Base-by-base conservation (phyloP, 2,329 filamentous ascomycete species). In the Diplodia sapinea region DNA sequence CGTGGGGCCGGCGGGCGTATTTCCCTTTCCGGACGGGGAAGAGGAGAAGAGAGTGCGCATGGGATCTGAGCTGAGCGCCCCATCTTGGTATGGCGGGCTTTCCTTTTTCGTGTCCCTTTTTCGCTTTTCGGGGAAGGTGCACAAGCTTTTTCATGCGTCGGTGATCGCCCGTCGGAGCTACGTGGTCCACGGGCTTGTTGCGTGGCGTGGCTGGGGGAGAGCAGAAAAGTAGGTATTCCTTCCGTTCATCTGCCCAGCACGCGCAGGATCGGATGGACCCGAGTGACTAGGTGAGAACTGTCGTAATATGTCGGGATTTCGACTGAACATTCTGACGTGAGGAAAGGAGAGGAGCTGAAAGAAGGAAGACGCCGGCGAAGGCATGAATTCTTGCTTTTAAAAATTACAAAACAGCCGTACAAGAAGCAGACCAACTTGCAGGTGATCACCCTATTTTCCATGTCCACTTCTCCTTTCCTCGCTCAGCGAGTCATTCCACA, bases 1-100 rank as follows among this genome's bases (percentile, higher is more conserved):
- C 54, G 54, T 38, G 54, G 54, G 54, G 54, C 54, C 54, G 54
- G 17, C 54, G 54, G 54, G 54, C 54, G 54, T 56, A 4, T 56
- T 56, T 33, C 54, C 36, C 17, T 23, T 56, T 56, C 40, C 43
- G n/a, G 43, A n/a, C 7, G 13, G 40, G 40, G 40, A 6, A 47
- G 4, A n/a, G 4, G 43, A 9, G 40, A 47, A 12, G 17, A 17
- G 17, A 17, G 5, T 17, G 7, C 33, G 33, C 31, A 31, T 31
- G 31, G 31, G 6, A 7, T 33, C 8, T 8, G 31, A 33, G 31
- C 23, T 23, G 23, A 23, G 23, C 23, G 23, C 23, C 31, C 31
- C 31, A 5, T 33, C 31, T 33, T 7, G 31, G 31, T 33, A 17
- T 43, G 40, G 40, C 40, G 40, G 40, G 40, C 6, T 33, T 33